Base-by-base conservation (phyloP, 2,329 filamentous ascomycete species). In the Plectosphaerella cucumerina region DNA sequence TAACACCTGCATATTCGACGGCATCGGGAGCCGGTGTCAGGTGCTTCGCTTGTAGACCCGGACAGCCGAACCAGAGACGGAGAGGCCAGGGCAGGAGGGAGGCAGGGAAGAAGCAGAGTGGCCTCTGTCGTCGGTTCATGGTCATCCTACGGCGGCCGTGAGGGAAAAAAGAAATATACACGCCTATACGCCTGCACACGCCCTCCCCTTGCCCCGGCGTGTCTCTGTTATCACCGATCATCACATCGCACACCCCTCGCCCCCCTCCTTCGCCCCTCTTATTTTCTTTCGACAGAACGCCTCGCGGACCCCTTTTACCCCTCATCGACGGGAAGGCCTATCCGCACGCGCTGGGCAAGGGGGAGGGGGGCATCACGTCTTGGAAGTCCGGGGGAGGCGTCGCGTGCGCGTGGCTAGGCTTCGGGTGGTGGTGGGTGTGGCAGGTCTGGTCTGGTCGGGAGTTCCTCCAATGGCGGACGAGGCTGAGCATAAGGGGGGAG, bases 1-100 rank as follows among this genome's bases (percentile, higher is more conserved):
- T 59, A 86, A 87, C 65, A 85, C 82, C 15, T 87, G 85, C 62
- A 75, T 89, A 54, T 87, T 85, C 59, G 85, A 88, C 71, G 85
- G 85, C 20, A 84, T 88, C 56, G 72, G 70, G 53, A 85, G 82
- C 66, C 78, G 80, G 55, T 81, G 77, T 59, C 79, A 84, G 63
- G 74, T 83, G 48, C 67, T 84, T 59, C 74, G 75, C 53, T 65
- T 85, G 57, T 83, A 60, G 55, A 58, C 17, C 49, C 50, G 50
- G 26, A 39, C 64, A 66, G 47, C 53, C 46, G 33, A 48, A 21
- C 50, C 50, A 56, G 58, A 58, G n/a, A n/a, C n/a, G n/a, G n/a
- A n/a, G n/a, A 31, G 8, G 26, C 9, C 26, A 31, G 26, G 26
- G 12, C 26, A 31, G 58, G 57, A 35, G 47, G 54, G 49, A 53